Evolutionary conservation across 176 grass and related monocot species (phyloP).

Genomic region (Oryza australiensis): DNA sequence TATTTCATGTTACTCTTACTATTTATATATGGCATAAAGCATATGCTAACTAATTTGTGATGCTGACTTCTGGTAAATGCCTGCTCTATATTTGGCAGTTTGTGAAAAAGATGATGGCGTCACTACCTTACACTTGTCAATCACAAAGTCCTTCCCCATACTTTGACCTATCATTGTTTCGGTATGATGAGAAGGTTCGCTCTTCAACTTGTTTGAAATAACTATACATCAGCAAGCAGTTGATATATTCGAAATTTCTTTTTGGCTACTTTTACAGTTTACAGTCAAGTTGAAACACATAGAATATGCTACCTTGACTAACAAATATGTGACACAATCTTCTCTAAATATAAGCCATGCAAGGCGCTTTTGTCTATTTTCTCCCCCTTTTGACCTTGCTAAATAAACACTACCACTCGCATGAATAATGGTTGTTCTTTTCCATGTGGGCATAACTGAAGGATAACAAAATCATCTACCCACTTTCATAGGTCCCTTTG

Average conservation of each 20-base stretch:
- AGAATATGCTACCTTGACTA: neutral
- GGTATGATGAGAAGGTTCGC: constrained; percentile 96
- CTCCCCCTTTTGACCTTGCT: neutral
- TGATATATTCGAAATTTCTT: neutral
- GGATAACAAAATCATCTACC: neutral
- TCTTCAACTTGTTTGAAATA: constrained; percentile 20
- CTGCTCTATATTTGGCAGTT: constrained; percentile 55
- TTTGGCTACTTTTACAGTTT: constrained; percentile 1
- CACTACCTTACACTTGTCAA: constrained; percentile 88
- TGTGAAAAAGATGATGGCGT: constrained; percentile 90
- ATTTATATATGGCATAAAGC: neutral
- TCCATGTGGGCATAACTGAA: neutral
- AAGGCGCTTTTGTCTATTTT: neutral
- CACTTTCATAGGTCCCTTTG: neutral
- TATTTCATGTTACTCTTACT: neutral
- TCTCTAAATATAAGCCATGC: neutral
- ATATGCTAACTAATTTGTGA: neutral
- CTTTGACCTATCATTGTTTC: constrained; percentile 94
- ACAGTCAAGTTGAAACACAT: neutral
- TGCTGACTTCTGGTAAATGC: constrained; percentile 26
- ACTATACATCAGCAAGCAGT: constrained; percentile 5
- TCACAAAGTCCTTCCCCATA: constrained; percentile 97
- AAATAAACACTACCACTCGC: neutral
- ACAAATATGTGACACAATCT: neutral
- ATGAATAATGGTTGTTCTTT: neutral